Evolutionary conservation across 2,329 filamentous ascomycete genomes (phyloP).

Genomic region (Sporothrix variecibatus): DNA sequence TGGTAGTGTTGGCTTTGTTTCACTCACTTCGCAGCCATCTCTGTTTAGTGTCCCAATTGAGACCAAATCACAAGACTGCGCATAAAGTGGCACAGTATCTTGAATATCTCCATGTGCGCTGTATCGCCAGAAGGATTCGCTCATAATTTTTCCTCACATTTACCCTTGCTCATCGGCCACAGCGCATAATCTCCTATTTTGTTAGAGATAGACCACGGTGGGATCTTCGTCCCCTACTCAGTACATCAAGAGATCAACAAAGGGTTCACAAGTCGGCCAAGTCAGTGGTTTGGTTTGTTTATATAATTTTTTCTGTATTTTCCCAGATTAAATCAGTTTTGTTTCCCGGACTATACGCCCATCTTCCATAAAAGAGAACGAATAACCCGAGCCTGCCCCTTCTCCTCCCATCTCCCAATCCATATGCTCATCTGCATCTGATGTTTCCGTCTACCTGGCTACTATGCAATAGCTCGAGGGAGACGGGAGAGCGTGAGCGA

Average conservation of each 20-base stretch:
- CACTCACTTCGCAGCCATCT: not conserved
- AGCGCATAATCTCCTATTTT: not conserved
- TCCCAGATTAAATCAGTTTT: not conserved
- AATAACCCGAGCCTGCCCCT: slow-evolving; percentile 3
- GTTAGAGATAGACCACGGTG: not conserved
- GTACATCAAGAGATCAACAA: not conserved
- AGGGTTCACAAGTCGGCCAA: not conserved
- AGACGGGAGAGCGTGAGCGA: not conserved
- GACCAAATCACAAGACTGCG: not conserved
- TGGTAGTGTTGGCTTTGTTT: not conserved
- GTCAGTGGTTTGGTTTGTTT: not conserved
- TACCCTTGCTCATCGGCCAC: not conserved
- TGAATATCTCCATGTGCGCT: not conserved
- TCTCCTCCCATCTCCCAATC: not conserved
- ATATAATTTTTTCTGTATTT: slow-evolving; percentile 1
- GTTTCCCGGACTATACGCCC: not conserved
- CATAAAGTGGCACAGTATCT: not conserved
- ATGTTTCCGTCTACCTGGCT: not conserved
- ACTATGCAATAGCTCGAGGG: not conserved
- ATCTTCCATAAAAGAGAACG: slow-evolving; percentile 11
- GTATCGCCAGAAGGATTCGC: not conserved
- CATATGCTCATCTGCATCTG: not conserved
- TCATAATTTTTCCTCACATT: not conserved
- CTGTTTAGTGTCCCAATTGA: not conserved
- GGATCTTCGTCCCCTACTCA: not conserved